A percentile compares a stretch with the other conserved stretches of the same genome.
Evolutionary conservation across 441 rosid genomes (phyloP).

Genomic region (Gossypium trilobum): DNA sequence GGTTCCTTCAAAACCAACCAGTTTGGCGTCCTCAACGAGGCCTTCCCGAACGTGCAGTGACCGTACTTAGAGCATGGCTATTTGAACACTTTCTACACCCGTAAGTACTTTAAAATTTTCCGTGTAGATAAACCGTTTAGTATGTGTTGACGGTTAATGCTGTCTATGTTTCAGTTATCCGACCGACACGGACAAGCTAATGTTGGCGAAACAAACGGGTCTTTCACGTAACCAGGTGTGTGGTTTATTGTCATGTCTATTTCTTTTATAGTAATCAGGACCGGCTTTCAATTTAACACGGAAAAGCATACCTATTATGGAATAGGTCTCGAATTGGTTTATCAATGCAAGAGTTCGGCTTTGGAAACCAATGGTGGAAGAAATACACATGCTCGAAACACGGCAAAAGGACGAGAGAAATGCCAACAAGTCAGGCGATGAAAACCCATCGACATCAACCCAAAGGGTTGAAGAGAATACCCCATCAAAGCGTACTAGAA

Average conservation of each 20-base stretch:
- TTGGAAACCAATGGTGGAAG: constrained; percentile 95
- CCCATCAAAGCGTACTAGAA: constrained; percentile 37
- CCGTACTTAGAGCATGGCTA: constrained; percentile 77
- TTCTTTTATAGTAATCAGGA: background rate
- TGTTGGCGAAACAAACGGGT: constrained; percentile 85
- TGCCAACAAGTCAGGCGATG: constrained; percentile 26
- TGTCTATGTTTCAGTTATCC: constrained; percentile 53
- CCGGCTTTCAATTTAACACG: no score
- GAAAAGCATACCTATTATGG: background rate
- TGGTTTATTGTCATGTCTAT: constrained; percentile 3
- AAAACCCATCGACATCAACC: constrained; percentile 34
- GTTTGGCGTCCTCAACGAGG: constrained; percentile 87
- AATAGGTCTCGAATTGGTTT: constrained; percentile 83
- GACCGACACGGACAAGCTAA: constrained; percentile 71
- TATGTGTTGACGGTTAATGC: background rate
- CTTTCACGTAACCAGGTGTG: constrained; percentile 81
- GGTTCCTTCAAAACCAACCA: constrained; percentile 52
- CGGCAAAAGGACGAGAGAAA: constrained; percentile 39
- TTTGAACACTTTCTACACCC: constrained; percentile 88
- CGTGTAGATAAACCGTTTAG: background rate
- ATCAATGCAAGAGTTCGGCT: constrained; percentile 83
- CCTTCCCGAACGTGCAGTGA: constrained; percentile 76
- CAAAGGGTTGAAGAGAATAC: constrained; percentile 30
- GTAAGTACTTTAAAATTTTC: constrained; percentile 38
- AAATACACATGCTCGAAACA: constrained; percentile 59